Evolutionary conservation across 2,329 filamentous ascomycete genomes (phyloP), one percentile per base, ranked within the genome.

Genomic region (Elsinoe necatrix): DNA sequence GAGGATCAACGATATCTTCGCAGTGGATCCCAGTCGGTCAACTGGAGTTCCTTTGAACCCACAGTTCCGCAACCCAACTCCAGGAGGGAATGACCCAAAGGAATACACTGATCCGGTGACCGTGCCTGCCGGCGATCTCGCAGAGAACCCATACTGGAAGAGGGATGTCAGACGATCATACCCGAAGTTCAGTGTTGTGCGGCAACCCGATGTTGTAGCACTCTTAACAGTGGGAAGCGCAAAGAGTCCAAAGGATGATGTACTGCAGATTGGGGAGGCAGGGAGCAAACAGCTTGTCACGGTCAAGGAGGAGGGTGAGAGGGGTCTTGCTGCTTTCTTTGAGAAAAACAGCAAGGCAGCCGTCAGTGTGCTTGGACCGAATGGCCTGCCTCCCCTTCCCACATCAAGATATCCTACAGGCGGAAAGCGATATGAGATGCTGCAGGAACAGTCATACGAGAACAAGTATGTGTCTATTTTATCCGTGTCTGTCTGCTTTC

Each of bases 81-180:
- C 87, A 8, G 89, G 87, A 62, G 78, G 76, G 63, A 76, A 82
- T 66, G 84, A 89, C 66, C 87, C 89, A 34, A 74, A 80, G 57
- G 72, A 72, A 59, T 93, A 92, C 76, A 82, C 87, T 70, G 89
- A 95, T 70, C 87, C 88, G 20, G 86, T 92, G 59, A 95, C 89
- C 12, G 59, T 86, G 0, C 89, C 89, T n/a, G 87, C 89, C 1
- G 88, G 80, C 63, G 89, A 95, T 70, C 84, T 95, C 65, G 89
- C 89, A 66, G 88, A 92, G 72, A 95, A 95, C 75, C 83, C 89
- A 35, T 95, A 96, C 77, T 98, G 90, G 89, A 95, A 95, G 80
- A 90, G 93, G 67, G 93, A 98, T 69, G 72, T 77, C 60, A 87
- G 93, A 65, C 82, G 93, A 66, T 80, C 79, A 66, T 97, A 97